Evolutionary conservation across 305 asterid genomes (phyloP), one percentile per base, ranked within the genome.

Genomic region (Fraxinus platypoda): DNA sequence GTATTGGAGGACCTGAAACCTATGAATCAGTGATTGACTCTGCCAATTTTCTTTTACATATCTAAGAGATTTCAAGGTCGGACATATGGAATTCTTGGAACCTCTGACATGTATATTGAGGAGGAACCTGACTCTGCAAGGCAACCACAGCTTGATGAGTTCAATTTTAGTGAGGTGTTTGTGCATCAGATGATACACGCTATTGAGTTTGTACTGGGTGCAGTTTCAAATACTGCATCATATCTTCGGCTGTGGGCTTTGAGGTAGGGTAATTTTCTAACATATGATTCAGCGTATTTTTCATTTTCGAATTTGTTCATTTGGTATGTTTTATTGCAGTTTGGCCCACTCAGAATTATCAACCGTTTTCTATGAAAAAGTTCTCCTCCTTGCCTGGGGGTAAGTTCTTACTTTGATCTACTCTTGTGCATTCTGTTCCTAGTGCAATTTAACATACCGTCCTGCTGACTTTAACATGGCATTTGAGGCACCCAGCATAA

Each of bases 111-210:
- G 84, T 89, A 88, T 84, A 80, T 68, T 85, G 97, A 90, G 3
- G 94, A 91, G 79, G 95, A 93, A 81, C 93, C 94, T 71, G 97
- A 84, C 81, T 91, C 94, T 54, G 91, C 87, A 28, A 92, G 93
- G 88, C 92, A 89, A 81, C 88, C 91, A 15, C 91, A 78, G 68
- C 90, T 80, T 12, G 98, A 94, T 78, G 97, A 92, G 66, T 95
- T 95, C 85, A 88, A 95, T 84, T 95, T 94, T 81, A 94, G 97
- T 84, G 99, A 95, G 90, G 94, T 92, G 59, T 95, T 95, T 82
- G 99, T 95, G 88, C 99, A 95, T 87, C 99, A 94, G 84, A 94
- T 94, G 99, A 95, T 95, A 91, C 99, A 95, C 80, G 82, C 98
- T 77, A 95, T 95, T 75, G 99, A 95, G 88, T 95, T 95, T 76